These are phyloP conservation scores for Colletotrichum tropicicola DNA, from an alignment of 2,329 filamentous ascomycete genomes.

Conservation along the genomic window DNA sequence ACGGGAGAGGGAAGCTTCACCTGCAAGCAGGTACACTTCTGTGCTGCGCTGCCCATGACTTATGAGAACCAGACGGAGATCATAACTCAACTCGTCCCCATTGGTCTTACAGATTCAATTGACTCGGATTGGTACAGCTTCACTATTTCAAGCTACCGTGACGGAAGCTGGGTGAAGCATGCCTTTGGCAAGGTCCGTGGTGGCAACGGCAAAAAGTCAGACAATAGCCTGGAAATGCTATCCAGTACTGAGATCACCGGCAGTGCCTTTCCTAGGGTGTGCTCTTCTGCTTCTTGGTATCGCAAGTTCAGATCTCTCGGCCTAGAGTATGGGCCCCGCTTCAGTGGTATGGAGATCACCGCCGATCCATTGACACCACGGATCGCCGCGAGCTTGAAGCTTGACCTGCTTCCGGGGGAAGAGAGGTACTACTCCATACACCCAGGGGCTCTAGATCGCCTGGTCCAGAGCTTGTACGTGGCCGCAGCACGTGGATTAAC, in stretches of 20 bases:
- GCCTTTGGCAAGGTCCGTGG: conserved; percentile 3
- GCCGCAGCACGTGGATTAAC: conserved; percentile 1
- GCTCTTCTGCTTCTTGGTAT: conserved; percentile 4
- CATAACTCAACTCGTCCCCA: neutral
- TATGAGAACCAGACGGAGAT: conserved; percentile 13
- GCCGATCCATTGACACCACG: neutral
- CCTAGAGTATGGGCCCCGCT: conserved; percentile 13
- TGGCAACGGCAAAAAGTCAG: neutral
- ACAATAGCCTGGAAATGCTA: neutral
- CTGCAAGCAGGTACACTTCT: conserved; percentile 9
- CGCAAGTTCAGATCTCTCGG: conserved; percentile 16
- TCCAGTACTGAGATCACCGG: neutral
- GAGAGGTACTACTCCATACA: conserved; percentile 11
- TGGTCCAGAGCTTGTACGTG: conserved; percentile 7
- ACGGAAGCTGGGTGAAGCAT: conserved; percentile 14
- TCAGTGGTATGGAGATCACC: conserved; percentile 5
- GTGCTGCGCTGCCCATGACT: conserved; percentile 9
- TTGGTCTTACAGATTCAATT: neutral
- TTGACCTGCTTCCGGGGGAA: neutral
- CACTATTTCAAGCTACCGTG: conserved; percentile 4
- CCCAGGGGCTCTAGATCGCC: conserved; percentile 1
- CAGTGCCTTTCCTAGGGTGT: neutral
- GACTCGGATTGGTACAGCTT: conserved; percentile 20
- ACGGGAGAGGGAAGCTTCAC: conserved; percentile 3
- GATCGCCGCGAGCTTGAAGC: neutral